Evolutionary conservation across 169 alveolate genomes (phyloP).

Genomic region (Plasmodium relictum): DNA sequence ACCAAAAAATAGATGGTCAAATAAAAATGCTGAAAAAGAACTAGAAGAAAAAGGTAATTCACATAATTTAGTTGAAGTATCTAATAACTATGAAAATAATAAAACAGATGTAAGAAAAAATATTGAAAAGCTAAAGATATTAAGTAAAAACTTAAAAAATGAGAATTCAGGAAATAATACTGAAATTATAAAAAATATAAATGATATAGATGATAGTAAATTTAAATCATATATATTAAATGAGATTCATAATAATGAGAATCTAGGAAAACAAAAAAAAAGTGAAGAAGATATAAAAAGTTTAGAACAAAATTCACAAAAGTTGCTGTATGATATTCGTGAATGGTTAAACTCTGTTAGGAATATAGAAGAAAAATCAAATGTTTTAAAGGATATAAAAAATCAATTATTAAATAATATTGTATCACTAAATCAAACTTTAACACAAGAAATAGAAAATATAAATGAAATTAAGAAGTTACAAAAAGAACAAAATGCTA

Average conservation of each 20-base stretch:
- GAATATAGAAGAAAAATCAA: constrained; percentile 49
- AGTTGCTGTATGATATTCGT: constrained; percentile 54
- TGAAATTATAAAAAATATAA: not conserved
- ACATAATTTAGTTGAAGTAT: not conserved
- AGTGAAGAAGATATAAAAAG: constrained; percentile 31
- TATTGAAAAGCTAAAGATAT: constrained; percentile 19
- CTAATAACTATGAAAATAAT: constrained; percentile 7
- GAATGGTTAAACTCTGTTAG: constrained; percentile 41
- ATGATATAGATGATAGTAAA: not conserved
- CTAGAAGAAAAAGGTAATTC: not conserved
- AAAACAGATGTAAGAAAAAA: not conserved
- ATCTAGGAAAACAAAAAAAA: constrained; percentile 36
- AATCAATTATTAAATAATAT: constrained; percentile 55
- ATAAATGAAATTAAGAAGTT: constrained; percentile 63
- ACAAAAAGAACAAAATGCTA: constrained; percentile 53
- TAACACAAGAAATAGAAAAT: constrained; percentile 67
- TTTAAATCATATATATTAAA: constrained; percentile 11
- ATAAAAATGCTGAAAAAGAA: not conserved
- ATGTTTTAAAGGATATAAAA: constrained; percentile 41
- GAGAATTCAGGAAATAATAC: not conserved
- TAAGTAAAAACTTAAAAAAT: constrained; percentile 19
- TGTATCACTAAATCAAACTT: constrained; percentile 55
- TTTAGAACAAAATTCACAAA: constrained; percentile 46
- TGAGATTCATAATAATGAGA: constrained; percentile 22
- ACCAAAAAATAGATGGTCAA: not conserved